Percentiles rank a stretch among this genome's conserved stretches.
phyloP scores from a whole-genome alignment of 2,329 filamentous ascomycete genomes.

The Monilinia fructigena region DNA sequence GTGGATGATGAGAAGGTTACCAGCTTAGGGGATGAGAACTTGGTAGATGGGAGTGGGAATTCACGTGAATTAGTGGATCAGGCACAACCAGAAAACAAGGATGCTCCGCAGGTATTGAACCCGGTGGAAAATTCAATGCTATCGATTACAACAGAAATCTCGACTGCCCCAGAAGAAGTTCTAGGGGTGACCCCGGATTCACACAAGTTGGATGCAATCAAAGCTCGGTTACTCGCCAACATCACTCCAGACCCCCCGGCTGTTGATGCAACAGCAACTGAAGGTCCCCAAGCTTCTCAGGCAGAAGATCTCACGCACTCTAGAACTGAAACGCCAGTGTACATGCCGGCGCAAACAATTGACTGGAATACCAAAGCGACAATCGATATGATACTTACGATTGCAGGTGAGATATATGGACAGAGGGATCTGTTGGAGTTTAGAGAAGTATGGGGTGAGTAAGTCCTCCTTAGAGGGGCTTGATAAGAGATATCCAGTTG shows the following conservation, averaged over 20 bases:
- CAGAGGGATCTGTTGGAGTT: slow-evolving; percentile 82
- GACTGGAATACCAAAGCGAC: slow-evolving; percentile 56
- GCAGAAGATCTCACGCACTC: neutral
- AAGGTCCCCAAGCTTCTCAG: neutral
- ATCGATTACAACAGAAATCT: neutral
- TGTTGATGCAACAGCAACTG: neutral
- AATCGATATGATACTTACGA: slow-evolving; percentile 86
- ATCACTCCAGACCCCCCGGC: neutral
- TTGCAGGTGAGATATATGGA: slow-evolving; percentile 85
- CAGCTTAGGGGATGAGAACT: slow-evolving; percentile 17
- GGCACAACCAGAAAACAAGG: neutral
- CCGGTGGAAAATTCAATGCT: neutral
- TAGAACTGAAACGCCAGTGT: neutral
- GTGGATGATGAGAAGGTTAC: slow-evolving; percentile 39
- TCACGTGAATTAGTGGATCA: neutral
- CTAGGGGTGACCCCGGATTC: neutral
- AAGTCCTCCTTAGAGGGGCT: neutral
- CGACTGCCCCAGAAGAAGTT: neutral
- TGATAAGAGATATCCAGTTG: neutral
- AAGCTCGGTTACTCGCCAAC: slow-evolving; percentile 12
- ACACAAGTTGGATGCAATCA: slow-evolving; percentile 1
- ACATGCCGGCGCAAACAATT: slow-evolving; percentile 26
- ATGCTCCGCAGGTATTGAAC: neutral
- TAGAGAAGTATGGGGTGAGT: slow-evolving; percentile 53
- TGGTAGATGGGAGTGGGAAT: neutral